Percentiles rank a stretch among this genome's conserved stretches.
Evolutionary conservation across 129 eudicot species (phyloP).

Genomic region (Smallanthus sonchifolius): DNA sequence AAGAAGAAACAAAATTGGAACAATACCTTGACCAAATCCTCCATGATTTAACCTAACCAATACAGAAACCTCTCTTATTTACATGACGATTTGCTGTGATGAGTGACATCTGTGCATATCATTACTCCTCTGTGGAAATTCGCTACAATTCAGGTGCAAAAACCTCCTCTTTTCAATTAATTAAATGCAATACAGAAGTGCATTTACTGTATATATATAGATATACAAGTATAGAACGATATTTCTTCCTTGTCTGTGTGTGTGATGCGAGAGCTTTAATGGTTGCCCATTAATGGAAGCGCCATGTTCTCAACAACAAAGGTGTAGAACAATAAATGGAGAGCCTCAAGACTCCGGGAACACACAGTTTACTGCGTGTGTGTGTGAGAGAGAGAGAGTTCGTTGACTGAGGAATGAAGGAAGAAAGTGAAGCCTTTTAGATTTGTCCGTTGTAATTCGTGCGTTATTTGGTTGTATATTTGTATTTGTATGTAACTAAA

Average conservation of each 20-base stretch:
- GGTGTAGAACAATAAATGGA: conserved; percentile 35
- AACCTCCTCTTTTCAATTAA: not conserved
- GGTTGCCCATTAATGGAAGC: conserved; percentile 30
- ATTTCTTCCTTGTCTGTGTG: not conserved
- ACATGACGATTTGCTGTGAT: conserved; percentile 3
- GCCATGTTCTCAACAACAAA: conserved; percentile 27
- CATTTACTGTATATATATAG: not conserved
- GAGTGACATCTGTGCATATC: conserved; percentile 15
- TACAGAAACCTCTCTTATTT: not conserved
- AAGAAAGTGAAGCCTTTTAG: conserved; percentile 14
- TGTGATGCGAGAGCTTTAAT: conserved; percentile 20
- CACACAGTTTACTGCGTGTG: conserved; percentile 12
- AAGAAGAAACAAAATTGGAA: conserved; percentile 23
- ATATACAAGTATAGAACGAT: not conserved
- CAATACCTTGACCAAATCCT: conserved; percentile 19
- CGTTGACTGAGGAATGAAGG: conserved; percentile 30
- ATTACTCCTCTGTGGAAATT: not conserved
- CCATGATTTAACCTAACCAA: conserved; percentile 28
- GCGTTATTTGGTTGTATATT: conserved; percentile 12
- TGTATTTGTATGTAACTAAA: not conserved
- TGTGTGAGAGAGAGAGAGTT: conserved; percentile 16
- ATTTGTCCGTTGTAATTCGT: not conserved
- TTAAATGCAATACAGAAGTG: conserved; percentile 21
- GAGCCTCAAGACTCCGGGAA: conserved; percentile 13
- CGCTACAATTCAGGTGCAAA: conserved; percentile 5